Conservation (phyloP, 306 rosid genomes). For the Vigna unguiculata region DNA sequence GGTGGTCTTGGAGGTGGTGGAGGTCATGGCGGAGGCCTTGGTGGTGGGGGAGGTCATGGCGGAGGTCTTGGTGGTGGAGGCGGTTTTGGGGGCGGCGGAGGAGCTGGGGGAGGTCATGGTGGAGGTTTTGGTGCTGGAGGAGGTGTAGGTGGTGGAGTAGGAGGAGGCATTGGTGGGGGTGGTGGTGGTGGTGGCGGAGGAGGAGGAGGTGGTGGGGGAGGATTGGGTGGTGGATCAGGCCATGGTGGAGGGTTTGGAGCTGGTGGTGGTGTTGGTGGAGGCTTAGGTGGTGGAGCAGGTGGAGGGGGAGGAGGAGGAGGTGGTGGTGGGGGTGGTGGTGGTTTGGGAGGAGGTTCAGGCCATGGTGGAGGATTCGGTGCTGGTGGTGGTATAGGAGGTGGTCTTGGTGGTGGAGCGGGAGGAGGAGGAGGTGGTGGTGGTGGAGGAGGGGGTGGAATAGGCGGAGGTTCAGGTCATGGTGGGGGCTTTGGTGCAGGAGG, state of each 20-base stretch:
- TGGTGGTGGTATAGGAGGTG: slow-evolving; percentile 58
- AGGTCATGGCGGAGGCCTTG: slow-evolving; percentile 46
- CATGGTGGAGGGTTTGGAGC: slow-evolving; percentile 52
- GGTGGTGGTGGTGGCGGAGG: slow-evolving; percentile 53
- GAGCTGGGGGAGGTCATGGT: slow-evolving; percentile 45
- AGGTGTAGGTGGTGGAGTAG: slow-evolving; percentile 44
- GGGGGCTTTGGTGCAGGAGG: slow-evolving; percentile 59
- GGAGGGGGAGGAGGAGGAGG: slow-evolving; percentile 42
- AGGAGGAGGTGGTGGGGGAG: slow-evolving; percentile 43
- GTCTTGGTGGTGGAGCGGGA: slow-evolving; percentile 48
- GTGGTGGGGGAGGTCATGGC: slow-evolving; percentile 48
- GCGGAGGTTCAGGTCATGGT: slow-evolving; percentile 51
- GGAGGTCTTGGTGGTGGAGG: slow-evolving; percentile 39
- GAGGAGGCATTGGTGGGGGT: slow-evolving; percentile 48
- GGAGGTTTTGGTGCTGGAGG: slow-evolving; percentile 54
- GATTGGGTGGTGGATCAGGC: slow-evolving; percentile 48
- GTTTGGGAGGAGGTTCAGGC: slow-evolving; percentile 60
- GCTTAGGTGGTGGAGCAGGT: slow-evolving; percentile 45
- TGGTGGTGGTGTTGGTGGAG: slow-evolving; percentile 50
- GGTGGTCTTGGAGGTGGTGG: slow-evolving; percentile 52
- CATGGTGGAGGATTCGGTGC: slow-evolving; percentile 60
- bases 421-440: slow-evolving; percentile 46
- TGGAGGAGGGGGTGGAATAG: slow-evolving; percentile 49
- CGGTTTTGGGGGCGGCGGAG: slow-evolving; percentile 43
- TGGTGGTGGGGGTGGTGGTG: slow-evolving; percentile 49